Base-by-base conservation (phyloP, 768 basidiomycete genomes). In the Collybia sp. region DNA sequence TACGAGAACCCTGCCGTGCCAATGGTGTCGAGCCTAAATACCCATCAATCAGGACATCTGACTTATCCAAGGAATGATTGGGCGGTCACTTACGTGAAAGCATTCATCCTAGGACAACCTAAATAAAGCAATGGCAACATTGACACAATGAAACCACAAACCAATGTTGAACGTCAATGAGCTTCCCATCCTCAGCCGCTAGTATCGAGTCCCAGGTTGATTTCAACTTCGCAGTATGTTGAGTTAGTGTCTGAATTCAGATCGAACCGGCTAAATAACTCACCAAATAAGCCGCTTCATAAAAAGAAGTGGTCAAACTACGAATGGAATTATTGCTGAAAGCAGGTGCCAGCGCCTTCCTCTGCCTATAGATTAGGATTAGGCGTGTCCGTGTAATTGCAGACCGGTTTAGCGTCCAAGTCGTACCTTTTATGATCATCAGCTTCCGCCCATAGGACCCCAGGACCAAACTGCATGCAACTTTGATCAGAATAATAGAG, bases 251-350 rank as follows among this genome's bases (percentile, higher is more conserved):
- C 30, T 11, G 8, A 36, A 31, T 6, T 5, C 6, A 8, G 12
- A 15, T 32, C n/a, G 18, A 15, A 15, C 30, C n/a, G 18, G 13
- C 5, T 20, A 34, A 10, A 6, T 43, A 10, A 37, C 36, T 3
- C 30, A 74, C 79, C 69, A 76, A 76, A 53, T 79, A 72, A 1
- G 68, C 66, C 0, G 74, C 70, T 48, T 79, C 76, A 44, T 69
- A 75, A 57, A 79, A 80, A 2, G 78, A 66, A 2, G 64, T 53
- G 0, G 69, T 72, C 6, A 78, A 54, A 25, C 58, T 67, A 12
- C 76, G 69, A 39, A 80, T 73, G 1, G 74, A 70, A 1, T 73
- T 66, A 51, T 72, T 76, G 55, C 70, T 77, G 55, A 80, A 80
- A 0, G 76, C 76, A 2, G 77, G 75, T 0, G 73, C 68, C 11